A percentile compares a stretch with the other conserved stretches of the same genome.
phyloP scores from a whole-genome alignment of 208 protist genomes.

The Trypanosoma caninum region DNA sequence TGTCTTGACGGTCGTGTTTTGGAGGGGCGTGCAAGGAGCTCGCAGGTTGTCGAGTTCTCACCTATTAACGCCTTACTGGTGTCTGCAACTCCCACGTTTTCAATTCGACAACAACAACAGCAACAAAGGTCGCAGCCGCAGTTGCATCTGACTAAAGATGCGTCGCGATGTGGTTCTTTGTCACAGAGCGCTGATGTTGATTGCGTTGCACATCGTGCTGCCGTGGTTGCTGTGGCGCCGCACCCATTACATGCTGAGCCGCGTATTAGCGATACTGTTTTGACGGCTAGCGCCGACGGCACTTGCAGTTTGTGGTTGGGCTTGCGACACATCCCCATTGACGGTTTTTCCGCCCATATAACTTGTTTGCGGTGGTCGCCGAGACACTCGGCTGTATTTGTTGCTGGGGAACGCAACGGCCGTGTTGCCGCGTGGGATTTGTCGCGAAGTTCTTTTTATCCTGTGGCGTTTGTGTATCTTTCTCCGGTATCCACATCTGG shows the following conservation, averaged over 20 bases:
- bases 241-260: constrained; percentile 40
- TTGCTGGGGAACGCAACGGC: constrained; percentile 55
- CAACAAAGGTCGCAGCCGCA: neutral
- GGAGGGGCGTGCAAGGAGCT: constrained; percentile 45
- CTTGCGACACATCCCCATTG: constrained; percentile 29
- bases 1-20: constrained; percentile 52
- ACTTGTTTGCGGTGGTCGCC: constrained; percentile 66
- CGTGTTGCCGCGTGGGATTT: constrained; percentile 61
- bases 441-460: constrained; percentile 31
- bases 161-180: neutral
- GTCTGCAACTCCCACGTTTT: too few relatives aligned
- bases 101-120: neutral
- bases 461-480: constrained; percentile 35
- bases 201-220: constrained; percentile 13
- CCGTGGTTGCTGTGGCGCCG: constrained; percentile 41
- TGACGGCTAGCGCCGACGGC: constrained; percentile 47
- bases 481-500: constrained; percentile 10
- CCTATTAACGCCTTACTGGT: neutral
- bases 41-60: constrained; percentile 44
- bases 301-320: constrained; percentile 57
- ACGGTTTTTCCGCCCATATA: constrained; percentile 51
- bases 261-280: constrained; percentile 35
- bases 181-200: neutral
- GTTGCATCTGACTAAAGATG: neutral
- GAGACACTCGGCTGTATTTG: constrained; percentile 52